phyloP scores from a whole-genome alignment of 768 basidiomycete genomes.

The Candolleomyces aberdarensis region DNA sequence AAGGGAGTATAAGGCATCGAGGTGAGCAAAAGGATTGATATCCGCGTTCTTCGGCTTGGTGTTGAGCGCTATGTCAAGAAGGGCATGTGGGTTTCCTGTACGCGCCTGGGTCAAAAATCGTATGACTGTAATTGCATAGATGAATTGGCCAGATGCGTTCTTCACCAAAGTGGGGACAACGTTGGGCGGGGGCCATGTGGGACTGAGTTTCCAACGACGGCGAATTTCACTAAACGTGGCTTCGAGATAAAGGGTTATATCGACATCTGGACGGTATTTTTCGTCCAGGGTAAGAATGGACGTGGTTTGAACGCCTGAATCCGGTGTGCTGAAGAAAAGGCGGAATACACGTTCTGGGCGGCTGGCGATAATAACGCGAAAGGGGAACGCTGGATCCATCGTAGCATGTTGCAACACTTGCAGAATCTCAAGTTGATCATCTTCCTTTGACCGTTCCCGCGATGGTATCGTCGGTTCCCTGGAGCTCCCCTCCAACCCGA shows the following conservation, averaged over 20 bases:
- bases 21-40: not conserved
- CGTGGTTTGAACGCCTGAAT: not conserved
- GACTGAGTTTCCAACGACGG: not conserved
- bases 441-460: not conserved
- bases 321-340: not conserved
- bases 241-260: not conserved
- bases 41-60: too few species aligned
- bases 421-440: not conserved
- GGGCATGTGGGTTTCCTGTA: not conserved
- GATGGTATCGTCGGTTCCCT: not conserved
- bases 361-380: conserved; percentile 5
- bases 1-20: not conserved
- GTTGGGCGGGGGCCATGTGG: not conserved
- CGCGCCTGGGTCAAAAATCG: conserved; percentile 4
- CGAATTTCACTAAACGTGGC: not conserved
- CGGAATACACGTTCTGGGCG: conserved; percentile 4
- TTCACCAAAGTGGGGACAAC: not conserved
- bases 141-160: conserved; percentile 14
- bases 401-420: not conserved
- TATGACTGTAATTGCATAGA: conserved; percentile 13
- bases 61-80: not conserved
- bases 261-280: not conserved
- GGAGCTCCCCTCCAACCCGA: not conserved
- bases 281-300: not conserved
- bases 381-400: not conserved